Evolutionary conservation across 495 filamentous ascomycete species (phyloP), one percentile per base, ranked within the genome.

Genomic region (Bacidia gigantensis): DNA sequence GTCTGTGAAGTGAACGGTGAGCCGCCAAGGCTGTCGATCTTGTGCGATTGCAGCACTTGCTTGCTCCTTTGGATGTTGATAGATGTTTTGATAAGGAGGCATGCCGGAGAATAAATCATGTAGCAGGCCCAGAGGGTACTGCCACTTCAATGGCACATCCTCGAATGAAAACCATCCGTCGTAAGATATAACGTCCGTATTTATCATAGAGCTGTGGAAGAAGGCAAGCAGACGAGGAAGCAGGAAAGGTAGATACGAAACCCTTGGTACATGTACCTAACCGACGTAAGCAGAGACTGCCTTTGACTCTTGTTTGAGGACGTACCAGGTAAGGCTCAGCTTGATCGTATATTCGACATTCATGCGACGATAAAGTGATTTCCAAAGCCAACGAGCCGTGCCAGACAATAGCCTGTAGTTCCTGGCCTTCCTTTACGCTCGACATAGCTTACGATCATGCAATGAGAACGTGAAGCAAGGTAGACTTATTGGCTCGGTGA

Each of bases 71-170:
- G 47, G 14, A 25, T 50, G 11, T 47, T 18, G 41, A 44, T 22
- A 7, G 41, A 39, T 38, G 26, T 50, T 24, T 51, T 70, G 67
- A 17, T 69, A 70, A 2, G 73, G 70, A 1, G 80, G 79, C 46
- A 71, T 72, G 17, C 82, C 83, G 1, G 81, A 81, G 52, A 84
- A 95, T 11, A 97, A 77, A 65, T 99, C 92, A 62, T 84, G 87
- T 24, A 97, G 76, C 20, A 99, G 73, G 9, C 93, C 92, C 26
- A 90, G 67, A 1, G 90, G 84, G 52, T 94, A 84, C 65, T 95
- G 70, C 84, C 88, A 83, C 80, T 93, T 83, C 70, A 89, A 64
- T 59, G 89, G 81, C 64, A 98, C 80, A 26, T 72, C 72, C 57
- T 87, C 80, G 60, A 82, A 84, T 5, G 78, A 78, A 49, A 87